Conservation (phyloP, 176 grass and related monocot species). For the Puya raimondii region DNA sequence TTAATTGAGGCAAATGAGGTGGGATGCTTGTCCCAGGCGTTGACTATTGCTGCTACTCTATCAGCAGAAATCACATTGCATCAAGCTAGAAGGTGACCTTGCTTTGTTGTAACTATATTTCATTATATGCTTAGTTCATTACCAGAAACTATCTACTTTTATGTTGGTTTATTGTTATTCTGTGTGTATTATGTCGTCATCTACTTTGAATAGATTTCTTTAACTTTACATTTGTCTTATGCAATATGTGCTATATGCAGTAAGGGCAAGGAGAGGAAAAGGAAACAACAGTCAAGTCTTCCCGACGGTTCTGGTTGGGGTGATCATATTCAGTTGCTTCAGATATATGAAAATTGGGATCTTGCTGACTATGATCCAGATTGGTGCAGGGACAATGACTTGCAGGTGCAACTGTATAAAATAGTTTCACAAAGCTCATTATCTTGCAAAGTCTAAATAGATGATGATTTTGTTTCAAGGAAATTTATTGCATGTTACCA, state of each 20-base stretch:
- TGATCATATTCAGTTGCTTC: conserved; percentile 96
- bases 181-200: neutral
- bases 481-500: too few relatives aligned
- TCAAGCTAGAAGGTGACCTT: conserved; percentile 38
- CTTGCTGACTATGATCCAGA: conserved; percentile 74
- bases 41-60: conserved; percentile 75
- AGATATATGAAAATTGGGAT: conserved; percentile 90
- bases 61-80: conserved; percentile 83
- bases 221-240: conserved; percentile 8
- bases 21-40: conserved; percentile 85
- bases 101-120: neutral
- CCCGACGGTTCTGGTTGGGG: conserved; percentile 93
- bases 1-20: conserved; percentile 85
- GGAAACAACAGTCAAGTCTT: conserved; percentile 58
- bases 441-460: neutral
- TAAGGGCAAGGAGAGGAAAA: conserved; percentile 62
- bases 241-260: conserved; percentile 33
- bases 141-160: neutral
- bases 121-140: neutral
- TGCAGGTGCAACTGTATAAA: conserved; percentile 48
- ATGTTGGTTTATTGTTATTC: neutral
- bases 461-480: neutral
- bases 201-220: conserved; percentile 4
- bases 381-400: conserved; percentile 77
- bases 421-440: neutral